A percentile compares a stretch with the other conserved stretches of the same genome.
Evolutionary conservation across 371 early-diverging fungal species (phyloP).

Genomic region (Chytridium lagenaria): DNA sequence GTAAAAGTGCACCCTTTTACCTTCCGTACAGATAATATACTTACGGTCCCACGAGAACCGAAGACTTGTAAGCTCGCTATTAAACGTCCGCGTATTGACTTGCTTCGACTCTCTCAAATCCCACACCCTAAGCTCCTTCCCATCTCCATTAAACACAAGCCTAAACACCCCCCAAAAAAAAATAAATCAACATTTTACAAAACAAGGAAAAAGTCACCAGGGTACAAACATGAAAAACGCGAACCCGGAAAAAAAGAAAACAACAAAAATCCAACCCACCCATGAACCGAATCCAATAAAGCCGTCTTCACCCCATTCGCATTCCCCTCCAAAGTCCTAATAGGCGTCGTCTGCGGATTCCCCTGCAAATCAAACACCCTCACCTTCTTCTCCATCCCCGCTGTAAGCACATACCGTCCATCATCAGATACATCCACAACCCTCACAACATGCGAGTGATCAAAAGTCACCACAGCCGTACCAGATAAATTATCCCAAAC

Average conservation of each 20-base stretch:
- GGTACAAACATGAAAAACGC: no score
- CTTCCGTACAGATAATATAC: conserved; percentile 74
- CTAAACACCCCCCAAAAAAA: neutral
- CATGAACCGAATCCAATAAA: conserved; percentile 68
- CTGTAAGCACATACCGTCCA: conserved; percentile 74
- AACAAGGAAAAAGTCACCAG: no score
- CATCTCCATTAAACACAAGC: conserved; percentile 50
- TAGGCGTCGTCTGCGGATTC: conserved; percentile 45
- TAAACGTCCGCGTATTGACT: conserved; percentile 65
- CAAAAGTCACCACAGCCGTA: conserved; percentile 68
- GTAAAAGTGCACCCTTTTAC: conserved; percentile 76
- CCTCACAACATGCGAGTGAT: conserved; percentile 83
- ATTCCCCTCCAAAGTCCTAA: conserved; percentile 62
- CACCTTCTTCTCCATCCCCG: conserved; percentile 79
- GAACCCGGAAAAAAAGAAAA: neutral
- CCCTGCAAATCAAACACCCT: conserved; percentile 78
- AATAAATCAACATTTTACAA: no score
- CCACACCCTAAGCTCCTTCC: conserved; percentile 63
- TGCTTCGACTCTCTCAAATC: conserved; percentile 73
- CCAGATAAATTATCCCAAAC: conserved; percentile 86
- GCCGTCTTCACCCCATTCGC: conserved; percentile 70
- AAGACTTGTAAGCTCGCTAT: conserved; percentile 70
- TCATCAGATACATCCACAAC: conserved; percentile 76
- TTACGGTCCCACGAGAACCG: conserved; percentile 72
- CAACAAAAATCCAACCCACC: conserved; percentile 9